A percentile compares a stretch with the other conserved stretches of the same genome.
These are phyloP conservation scores for Saraca asoca DNA, from an alignment of 331 rosid genomes.

Conservation along the genomic window DNA sequence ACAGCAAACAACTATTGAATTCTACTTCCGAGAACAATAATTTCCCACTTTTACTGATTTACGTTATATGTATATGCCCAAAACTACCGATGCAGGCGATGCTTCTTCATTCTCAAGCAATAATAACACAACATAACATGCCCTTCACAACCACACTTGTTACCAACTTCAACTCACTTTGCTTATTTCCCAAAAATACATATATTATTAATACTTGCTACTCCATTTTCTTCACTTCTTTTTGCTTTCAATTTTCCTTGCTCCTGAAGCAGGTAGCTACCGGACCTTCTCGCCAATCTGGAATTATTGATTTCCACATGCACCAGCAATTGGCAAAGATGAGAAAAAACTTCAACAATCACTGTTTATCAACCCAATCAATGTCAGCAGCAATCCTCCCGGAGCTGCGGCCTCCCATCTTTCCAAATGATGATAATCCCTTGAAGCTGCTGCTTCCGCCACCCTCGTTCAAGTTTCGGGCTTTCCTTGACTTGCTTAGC, in stretches of 20 bases:
- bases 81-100: slow-evolving; percentile 40
- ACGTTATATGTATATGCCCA: slow-evolving; percentile 28
- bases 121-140: slow-evolving; percentile 47
- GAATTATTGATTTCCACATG: slow-evolving; percentile 38
- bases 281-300: slow-evolving; percentile 21
- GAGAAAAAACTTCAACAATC: slow-evolving; percentile 8
- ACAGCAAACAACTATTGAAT: slow-evolving; percentile 30
- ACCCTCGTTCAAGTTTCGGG: slow-evolving; percentile 63
- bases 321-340: neutral
- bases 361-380: slow-evolving; percentile 76
- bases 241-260: slow-evolving; percentile 39
- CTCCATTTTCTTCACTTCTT: slow-evolving; percentile 34
- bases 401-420: slow-evolving; percentile 68
- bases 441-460: slow-evolving; percentile 80
- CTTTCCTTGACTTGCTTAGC: slow-evolving; percentile 59
- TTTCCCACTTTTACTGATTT: slow-evolving; percentile 31
- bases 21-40: slow-evolving; percentile 31
- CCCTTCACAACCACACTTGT: slow-evolving; percentile 38
- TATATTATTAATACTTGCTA: slow-evolving; percentile 40
- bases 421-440: slow-evolving; percentile 73
- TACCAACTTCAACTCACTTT: slow-evolving; percentile 48
- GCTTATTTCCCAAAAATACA: slow-evolving; percentile 62
- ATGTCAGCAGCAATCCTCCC: slow-evolving; percentile 74
- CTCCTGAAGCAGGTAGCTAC: slow-evolving; percentile 33
- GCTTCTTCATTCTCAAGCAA: slow-evolving; percentile 55